Evolutionary conservation across 768 basidiomycete genomes (phyloP), one percentile per base, ranked within the genome.

Genomic region (Phanerodontia chrysosporium): DNA sequence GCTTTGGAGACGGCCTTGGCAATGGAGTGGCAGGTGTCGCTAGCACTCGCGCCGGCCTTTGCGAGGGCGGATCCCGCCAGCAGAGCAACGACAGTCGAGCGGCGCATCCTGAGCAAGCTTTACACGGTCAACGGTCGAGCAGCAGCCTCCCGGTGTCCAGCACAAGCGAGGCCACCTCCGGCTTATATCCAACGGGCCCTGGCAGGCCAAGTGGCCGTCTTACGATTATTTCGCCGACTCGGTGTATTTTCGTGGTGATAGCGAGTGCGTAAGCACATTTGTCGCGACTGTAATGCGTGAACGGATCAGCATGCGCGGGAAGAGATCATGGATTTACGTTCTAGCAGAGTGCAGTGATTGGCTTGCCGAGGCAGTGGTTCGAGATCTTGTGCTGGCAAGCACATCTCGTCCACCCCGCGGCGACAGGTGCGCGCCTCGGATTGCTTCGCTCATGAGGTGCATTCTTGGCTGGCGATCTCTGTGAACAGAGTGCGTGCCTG

Each of bases 1-100:
- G 75, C 72, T 3, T 70, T 67, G 1, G 83, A 82, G 6, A 82
- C 68, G 0, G 70, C 68, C 10, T 7, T 42, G 10, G 39, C 39
- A 10, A 42, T 42, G 10, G 18, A 4, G 18, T 42, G 8, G 39
- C 39, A 42, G 39, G 39, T 18, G 39, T 7, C 18, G 10, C 10
- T 42, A 5, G 39, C 39, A 10, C 4, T 12, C 18, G 39, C 6
- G 16, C 4, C 18, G 39, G 39, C 39, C 9, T 42, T 42, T 18
- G 39, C 39, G 39, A 42, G 8, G 39, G 39, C 39, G 39, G 18
- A 4, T 18, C 8, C 39, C 9, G 39, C 18, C 4, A 42, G 18
- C 10, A 42, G 39, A 18, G 39, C 8, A 18, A 18, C 8, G 10
- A 42, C 8, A 18, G 18, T 42, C 18, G 18, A 9, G 39, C 39